Conservation (phyloP, 2,329 filamentous ascomycete genomes). For the Colletotrichum tofieldiae region DNA sequence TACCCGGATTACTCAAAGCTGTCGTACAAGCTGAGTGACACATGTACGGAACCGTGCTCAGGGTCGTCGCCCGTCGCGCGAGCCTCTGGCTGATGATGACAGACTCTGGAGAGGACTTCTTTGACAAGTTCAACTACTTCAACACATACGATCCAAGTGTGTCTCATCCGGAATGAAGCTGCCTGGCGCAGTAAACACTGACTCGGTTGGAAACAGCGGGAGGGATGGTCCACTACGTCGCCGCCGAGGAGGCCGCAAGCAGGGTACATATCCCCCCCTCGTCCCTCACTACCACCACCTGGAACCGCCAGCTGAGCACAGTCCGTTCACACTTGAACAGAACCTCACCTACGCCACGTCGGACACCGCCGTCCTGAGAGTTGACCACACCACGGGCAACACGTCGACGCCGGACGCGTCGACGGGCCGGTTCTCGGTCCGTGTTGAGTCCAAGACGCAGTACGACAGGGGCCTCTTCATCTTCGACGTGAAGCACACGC, state of each 20-base stretch:
- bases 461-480: conserved; percentile 78
- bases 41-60: conserved; percentile 57
- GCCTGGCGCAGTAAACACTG: conserved; percentile 25
- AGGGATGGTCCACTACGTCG: conserved; percentile 71
- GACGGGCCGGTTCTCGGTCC: conserved; percentile 75
- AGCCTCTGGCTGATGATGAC: conserved; percentile 31
- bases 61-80: conserved; percentile 18
- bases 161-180: conserved; percentile 35
- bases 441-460: conserved; percentile 72
- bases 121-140: conserved; percentile 70
- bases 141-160: conserved; percentile 64
- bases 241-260: conserved; percentile 56
- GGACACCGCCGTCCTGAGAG: conserved; percentile 69
- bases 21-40: conserved; percentile 64
- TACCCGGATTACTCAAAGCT: conserved; percentile 66
- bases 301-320: conserved; percentile 29
- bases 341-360: conserved; percentile 74
- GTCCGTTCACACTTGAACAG: conserved; percentile 48
- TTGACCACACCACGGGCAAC: conserved; percentile 72
- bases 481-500: conserved; percentile 76
- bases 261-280: conserved; percentile 54
- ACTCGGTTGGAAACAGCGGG: conserved; percentile 49
- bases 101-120: conserved; percentile 67
- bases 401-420: conserved; percentile 64
- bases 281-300: conserved; percentile 1